Base-by-base conservation (phyloP, 768 basidiomycete genomes). In the Suillus brevipes region DNA sequence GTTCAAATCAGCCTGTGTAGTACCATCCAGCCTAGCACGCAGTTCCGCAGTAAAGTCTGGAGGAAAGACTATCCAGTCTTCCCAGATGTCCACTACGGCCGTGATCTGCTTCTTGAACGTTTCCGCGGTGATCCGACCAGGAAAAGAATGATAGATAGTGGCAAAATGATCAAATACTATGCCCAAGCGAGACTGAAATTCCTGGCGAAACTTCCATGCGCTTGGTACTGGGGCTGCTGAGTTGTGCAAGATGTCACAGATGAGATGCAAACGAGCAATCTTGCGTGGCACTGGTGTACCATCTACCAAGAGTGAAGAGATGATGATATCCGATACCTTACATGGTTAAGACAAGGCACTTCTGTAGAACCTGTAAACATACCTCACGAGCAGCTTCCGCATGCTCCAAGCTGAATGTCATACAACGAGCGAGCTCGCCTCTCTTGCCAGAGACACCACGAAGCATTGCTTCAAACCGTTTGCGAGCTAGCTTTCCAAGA, bases 161-260 rank as follows among this genome's bases (percentile, higher is more conserved):
- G 91, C 91, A 37, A 99, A 83, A 75, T 99, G 97, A 72, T 97
- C 95, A 74, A 99, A 99, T 12, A 97, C 96, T 45, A 91, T 85
- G n/a, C 92, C 93, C 6, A 99, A 85, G 45, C 94, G 83, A 12
- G 88, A 84, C 74, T 99, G 97, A 71, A 99, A 97, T 70, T 97
- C 93, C 66, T 94, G 89, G 37, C 97, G 90, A 78, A 93, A 99
- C 75, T 94, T 95, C 97, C 97, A 99, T 8, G 96, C 97, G 76
- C 94, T 96, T 0, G 95, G 95, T 16, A 98, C 85, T 3, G 95
- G 82, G 3, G 94, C 94, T 40, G 94, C 94, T 25, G 96, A 97
- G 75, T 99, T 99, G 77, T 98, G 96, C 52, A 99, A 83, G 68
- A 99, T 98, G 74, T 99, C 97, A 74, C 96, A 98, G 62, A 99